phyloP scores from a whole-genome alignment of 2,329 filamentous ascomycete species.

The Thelonectria blattea region DNA sequence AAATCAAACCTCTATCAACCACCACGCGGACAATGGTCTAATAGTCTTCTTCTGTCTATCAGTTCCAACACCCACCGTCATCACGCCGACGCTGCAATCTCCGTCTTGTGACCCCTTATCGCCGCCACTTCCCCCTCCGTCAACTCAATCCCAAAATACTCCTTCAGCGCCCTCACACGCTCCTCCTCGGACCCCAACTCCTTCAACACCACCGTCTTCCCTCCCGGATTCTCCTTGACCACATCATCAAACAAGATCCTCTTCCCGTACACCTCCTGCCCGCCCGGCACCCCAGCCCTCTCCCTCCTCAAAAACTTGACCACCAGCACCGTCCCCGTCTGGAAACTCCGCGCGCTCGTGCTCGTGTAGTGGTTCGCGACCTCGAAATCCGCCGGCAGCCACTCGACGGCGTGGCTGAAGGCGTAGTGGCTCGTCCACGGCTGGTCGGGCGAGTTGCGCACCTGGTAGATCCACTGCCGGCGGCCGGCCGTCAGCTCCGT shows the following conservation, averaged over 20 bases:
- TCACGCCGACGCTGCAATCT: constrained; percentile 44
- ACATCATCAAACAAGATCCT: constrained; percentile 56
- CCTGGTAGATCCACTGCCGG: constrained; percentile 69
- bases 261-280: constrained; percentile 57
- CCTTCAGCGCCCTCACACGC: constrained; percentile 56
- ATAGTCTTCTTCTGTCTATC: not conserved
- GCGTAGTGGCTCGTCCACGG: constrained; percentile 67
- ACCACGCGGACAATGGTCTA: not conserved
- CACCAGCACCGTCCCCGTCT: constrained; percentile 60
- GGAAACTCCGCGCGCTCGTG: constrained; percentile 55
- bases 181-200: constrained; percentile 58
- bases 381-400: constrained; percentile 64
- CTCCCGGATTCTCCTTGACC: constrained; percentile 60
- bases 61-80: not conserved
- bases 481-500: constrained; percentile 45
- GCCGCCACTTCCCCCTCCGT: constrained; percentile 55
- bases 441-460: constrained; percentile 54
- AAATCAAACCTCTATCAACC: too few species aligned
- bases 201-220: constrained; percentile 54
- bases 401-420: constrained; percentile 68
- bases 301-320: constrained; percentile 58
- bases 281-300: constrained; percentile 48
- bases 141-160: constrained; percentile 60
- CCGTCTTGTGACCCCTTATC: constrained; percentile 56
- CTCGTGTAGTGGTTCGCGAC: constrained; percentile 65